Percentiles rank a stretch among this genome's conserved stretches.
Evolutionary conservation across 2,329 filamentous ascomycete genomes (phyloP).

Genomic region (Emergomyces pasteurianus): DNA sequence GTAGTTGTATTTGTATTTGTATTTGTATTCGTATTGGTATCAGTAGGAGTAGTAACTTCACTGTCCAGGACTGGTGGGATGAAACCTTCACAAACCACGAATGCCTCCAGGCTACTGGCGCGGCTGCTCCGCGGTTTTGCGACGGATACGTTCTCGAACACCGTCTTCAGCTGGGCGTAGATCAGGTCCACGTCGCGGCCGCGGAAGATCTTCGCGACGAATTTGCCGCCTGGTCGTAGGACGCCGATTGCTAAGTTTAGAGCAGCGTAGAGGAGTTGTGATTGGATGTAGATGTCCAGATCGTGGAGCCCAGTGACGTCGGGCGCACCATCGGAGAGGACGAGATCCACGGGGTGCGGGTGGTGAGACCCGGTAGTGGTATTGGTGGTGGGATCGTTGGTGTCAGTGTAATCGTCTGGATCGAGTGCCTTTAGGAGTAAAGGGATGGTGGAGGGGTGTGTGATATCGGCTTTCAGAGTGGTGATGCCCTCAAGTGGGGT

Average conservation of each 20-base stretch:
- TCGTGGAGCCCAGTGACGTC: slow-evolving; percentile 96
- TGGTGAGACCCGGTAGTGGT: slow-evolving; percentile 35
- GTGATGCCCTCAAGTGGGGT: slow-evolving; percentile 84
- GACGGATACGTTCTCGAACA: slow-evolving; percentile 77
- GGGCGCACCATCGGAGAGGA: slow-evolving; percentile 88
- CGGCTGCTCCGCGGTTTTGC: slow-evolving; percentile 89
- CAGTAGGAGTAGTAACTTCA: neutral
- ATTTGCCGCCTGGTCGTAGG: slow-evolving; percentile 82
- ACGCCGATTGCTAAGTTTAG: slow-evolving; percentile 90
- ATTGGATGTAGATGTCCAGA: slow-evolving; percentile 95
- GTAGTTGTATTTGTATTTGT: too few species aligned
- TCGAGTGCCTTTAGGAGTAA: slow-evolving; percentile 77
- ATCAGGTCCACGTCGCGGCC: slow-evolving; percentile 91
- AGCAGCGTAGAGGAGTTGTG: slow-evolving; percentile 85
- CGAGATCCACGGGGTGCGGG: slow-evolving; percentile 74
- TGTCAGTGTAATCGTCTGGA: slow-evolving; percentile 47
- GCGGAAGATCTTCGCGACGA: slow-evolving; percentile 96
- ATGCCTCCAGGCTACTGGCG: slow-evolving; percentile 94
- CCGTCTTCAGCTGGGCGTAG: slow-evolving; percentile 83
- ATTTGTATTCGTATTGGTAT: too few species aligned
- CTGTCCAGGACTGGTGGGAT: slow-evolving; percentile 45
- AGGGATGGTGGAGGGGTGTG: slow-evolving; percentile 88
- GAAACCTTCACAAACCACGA: slow-evolving; percentile 90
- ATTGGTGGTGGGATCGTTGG: slow-evolving; percentile 25
- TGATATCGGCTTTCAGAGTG: slow-evolving; percentile 89